Conservation (phyloP, 805 yeast species). For the Starmera quercuum region DNA sequence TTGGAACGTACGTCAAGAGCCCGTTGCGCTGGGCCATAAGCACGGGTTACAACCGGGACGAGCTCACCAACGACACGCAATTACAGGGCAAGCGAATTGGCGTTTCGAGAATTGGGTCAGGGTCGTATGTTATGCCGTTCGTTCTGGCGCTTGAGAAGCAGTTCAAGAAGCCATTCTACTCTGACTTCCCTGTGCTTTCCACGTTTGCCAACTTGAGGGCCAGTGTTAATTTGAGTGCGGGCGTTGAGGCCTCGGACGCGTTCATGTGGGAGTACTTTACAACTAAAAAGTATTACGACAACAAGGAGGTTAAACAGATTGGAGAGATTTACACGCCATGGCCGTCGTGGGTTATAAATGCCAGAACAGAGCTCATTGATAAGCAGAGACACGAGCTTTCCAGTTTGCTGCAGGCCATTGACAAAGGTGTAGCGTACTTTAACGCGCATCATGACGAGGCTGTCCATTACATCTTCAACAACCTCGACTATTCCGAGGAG, state of each 20-base stretch:
- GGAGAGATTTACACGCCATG: conserved; percentile 93
- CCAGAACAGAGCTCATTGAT: conserved; percentile 31
- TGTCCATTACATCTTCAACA: conserved; percentile 49
- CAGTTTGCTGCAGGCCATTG: conserved; percentile 45
- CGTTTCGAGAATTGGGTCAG: conserved; percentile 83
- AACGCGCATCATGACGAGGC: conserved; percentile 54
- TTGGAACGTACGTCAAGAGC: conserved; percentile 79
- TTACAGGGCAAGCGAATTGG: conserved; percentile 63
- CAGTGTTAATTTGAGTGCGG: conserved; percentile 56
- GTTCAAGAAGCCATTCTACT: conserved; percentile 44
- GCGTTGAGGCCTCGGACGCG: conserved; percentile 54
- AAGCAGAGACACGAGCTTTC: conserved; percentile 21
- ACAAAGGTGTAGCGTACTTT: conserved; percentile 65
- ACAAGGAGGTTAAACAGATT: conserved; percentile 67
- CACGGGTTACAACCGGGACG: conserved; percentile 59
- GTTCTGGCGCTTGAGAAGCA: conserved; percentile 62
- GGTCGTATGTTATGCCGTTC: conserved; percentile 86
- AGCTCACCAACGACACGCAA: conserved; percentile 41
- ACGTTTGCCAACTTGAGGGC: conserved; percentile 73
- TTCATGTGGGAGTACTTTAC: conserved; percentile 97
- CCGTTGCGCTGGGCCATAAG: conserved; percentile 90
- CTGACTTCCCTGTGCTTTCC: conserved; percentile 48
- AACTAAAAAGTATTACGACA: conserved; percentile 76
- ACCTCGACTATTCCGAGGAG: conserved; percentile 66
- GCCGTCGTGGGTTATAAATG: conserved; percentile 89